Conservation (phyloP, 257 asterid species). For the Ocimum tenuiflorum region DNA sequence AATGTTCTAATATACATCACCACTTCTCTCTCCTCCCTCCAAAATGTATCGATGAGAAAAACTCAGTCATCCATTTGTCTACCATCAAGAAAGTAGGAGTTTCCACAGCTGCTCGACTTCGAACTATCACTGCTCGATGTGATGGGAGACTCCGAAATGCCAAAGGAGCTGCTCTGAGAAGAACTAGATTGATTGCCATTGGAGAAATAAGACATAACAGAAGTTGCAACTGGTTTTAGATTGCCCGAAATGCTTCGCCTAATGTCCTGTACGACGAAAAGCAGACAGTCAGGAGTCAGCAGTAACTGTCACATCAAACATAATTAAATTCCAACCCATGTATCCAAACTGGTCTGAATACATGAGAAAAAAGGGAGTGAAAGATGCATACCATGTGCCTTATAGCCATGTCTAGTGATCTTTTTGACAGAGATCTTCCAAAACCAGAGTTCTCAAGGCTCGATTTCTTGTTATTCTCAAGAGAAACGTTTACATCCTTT, state of each 20-base stretch:
- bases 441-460: slow-evolving; percentile 55
- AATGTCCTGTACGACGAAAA: slow-evolving; percentile 44
- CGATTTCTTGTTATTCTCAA: slow-evolving; percentile 38
- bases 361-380: not conserved
- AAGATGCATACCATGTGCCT: slow-evolving; percentile 69
- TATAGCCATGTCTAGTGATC: slow-evolving; percentile 84
- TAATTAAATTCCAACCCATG: no score
- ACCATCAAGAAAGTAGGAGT: slow-evolving; percentile 25
- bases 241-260: slow-evolving; percentile 38
- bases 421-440: slow-evolving; percentile 73
- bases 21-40: no score
- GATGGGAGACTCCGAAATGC: slow-evolving; percentile 40
- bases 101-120: slow-evolving; percentile 32
- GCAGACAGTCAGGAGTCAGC: not conserved
- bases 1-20: slow-evolving; percentile 16
- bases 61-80: slow-evolving; percentile 1
- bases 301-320: no score
- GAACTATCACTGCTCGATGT: slow-evolving; percentile 50
- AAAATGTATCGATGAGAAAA: not conserved
- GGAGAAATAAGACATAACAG: not conserved
- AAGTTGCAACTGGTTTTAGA: slow-evolving; percentile 31
- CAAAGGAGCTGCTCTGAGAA: slow-evolving; percentile 24
- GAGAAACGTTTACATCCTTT: slow-evolving; percentile 31
- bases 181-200: slow-evolving; percentile 29
- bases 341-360: no score